phyloP scores from a whole-genome alignment of 2,329 filamentous ascomycete species.

The Trichophyton simii region DNA sequence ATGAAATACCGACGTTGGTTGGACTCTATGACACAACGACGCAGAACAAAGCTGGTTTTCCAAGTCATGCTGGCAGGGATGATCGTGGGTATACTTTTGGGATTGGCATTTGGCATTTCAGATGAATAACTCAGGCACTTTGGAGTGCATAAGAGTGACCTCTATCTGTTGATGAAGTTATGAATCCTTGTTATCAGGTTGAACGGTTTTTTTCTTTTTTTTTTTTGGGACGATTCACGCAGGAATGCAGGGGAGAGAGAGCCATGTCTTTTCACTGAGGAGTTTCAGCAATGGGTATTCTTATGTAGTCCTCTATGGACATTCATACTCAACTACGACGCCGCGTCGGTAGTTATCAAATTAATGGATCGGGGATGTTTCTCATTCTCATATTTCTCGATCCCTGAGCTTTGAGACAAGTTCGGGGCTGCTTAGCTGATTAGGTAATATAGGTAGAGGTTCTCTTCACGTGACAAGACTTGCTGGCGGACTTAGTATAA shows the following conservation, averaged over 20 bases:
- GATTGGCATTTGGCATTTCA: slow-evolving; percentile 2
- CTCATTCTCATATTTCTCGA: background rate
- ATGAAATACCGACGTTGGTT: slow-evolving; percentile 1
- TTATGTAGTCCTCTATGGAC: background rate
- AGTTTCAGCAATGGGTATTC: background rate
- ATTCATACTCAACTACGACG: background rate
- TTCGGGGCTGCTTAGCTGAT: no score
- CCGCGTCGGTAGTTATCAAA: background rate
- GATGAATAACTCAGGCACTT: background rate
- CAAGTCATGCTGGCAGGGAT: slow-evolving; percentile 4
- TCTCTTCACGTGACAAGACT: slow-evolving; percentile 20
- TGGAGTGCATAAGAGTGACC: background rate
- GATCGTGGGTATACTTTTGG: slow-evolving; percentile 4
- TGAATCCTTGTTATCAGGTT: background rate
- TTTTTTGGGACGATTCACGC: background rate
- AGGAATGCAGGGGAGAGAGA: background rate
- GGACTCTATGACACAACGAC: background rate
- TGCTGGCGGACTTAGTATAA: slow-evolving; percentile 15
- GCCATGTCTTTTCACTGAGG: background rate
- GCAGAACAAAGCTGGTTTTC: slow-evolving; percentile 2
- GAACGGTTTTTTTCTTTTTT: background rate
- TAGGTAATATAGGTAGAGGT: background rate
- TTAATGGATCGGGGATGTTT: background rate
- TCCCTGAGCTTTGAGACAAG: no score
- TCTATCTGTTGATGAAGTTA: background rate